Evolutionary conservation across 345 rosid genomes (phyloP).

Genomic region (Brassica incana): DNA sequence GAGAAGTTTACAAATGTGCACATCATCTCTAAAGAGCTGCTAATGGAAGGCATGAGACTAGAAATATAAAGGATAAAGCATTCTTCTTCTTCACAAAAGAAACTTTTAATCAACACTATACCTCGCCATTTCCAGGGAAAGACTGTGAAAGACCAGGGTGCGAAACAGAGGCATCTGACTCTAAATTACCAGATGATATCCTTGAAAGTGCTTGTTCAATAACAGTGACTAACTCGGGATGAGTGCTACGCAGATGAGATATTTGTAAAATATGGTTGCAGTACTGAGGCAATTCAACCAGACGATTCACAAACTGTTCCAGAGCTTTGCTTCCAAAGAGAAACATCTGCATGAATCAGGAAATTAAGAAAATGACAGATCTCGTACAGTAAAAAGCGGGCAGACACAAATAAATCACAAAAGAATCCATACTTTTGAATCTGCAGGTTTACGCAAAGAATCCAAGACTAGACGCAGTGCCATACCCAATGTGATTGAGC

Average conservation of each 20-base stretch:
- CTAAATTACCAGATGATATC: conserved; percentile 78
- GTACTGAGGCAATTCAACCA: conserved; percentile 97
- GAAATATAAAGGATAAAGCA: not conserved
- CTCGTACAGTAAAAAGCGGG: not conserved
- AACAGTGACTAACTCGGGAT: conserved; percentile 80
- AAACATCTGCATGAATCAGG: conserved; percentile 72
- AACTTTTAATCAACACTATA: conserved; percentile 19
- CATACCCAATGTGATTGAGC: conserved; percentile 87
- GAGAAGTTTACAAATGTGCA: conserved; percentile 7
- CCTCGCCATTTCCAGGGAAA: conserved; percentile 68
- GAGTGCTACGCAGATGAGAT: conserved; percentile 86
- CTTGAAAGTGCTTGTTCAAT: conserved; percentile 84
- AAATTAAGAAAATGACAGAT: conserved; percentile 21
- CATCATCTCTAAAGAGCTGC: not conserved
- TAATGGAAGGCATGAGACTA: conserved; percentile 7
- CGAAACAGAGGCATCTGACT: conserved; percentile 56
- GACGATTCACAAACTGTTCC: conserved; percentile 95
- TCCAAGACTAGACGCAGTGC: conserved; percentile 94
- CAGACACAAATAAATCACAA: conserved; percentile 8
- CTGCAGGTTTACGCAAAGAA: conserved; percentile 94
- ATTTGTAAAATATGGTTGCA: conserved; percentile 97
- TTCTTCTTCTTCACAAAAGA: not conserved
- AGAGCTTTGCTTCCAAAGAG: conserved; percentile 92
- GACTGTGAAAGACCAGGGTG: conserved; percentile 54
- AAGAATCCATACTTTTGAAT: conserved; percentile 72